These are phyloP conservation scores for Scalesia atractyloides DNA, from an alignment of 129 eudicot species.

Conservation along the genomic window DNA sequence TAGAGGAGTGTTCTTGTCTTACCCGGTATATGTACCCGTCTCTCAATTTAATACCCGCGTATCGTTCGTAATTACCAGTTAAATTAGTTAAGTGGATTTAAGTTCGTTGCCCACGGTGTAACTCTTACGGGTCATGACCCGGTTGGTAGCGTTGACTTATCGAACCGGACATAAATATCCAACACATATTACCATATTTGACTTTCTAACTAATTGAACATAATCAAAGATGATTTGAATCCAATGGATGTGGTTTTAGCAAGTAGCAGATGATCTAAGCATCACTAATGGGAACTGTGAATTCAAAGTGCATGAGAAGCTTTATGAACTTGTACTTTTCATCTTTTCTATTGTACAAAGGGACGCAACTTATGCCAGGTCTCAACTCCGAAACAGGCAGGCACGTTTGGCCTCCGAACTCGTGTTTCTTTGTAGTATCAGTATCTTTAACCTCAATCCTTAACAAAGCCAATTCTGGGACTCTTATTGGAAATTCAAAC, in stretches of 20 bases:
- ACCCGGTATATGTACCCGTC: too few relatives aligned
- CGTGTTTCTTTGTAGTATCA: conserved; percentile 43
- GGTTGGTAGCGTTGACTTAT: too few relatives aligned
- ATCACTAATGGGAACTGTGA: conserved; percentile 14
- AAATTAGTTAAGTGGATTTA: too few relatives aligned
- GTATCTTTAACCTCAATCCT: conserved; percentile 56
- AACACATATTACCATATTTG: neutral
- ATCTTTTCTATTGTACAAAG: conserved; percentile 53
- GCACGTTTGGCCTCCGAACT: conserved; percentile 90
- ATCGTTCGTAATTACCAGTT: too few relatives aligned
- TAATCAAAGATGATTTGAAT: conserved; percentile 6
- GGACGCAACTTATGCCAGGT: conserved; percentile 73
- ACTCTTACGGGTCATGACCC: too few relatives aligned
- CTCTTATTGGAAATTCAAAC: conserved; percentile 65
- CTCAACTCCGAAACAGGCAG: conserved; percentile 68
- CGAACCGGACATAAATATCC: too few relatives aligned
- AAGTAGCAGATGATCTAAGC: neutral
- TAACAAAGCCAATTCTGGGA: conserved; percentile 76
- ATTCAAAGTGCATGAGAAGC: conserved; percentile 77
- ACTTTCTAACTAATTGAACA: neutral
- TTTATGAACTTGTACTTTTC: conserved; percentile 54
- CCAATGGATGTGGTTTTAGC: neutral
- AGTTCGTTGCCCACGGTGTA: too few relatives aligned
- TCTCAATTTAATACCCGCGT: too few relatives aligned
- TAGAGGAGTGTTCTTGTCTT: too few relatives aligned